Evolutionary conservation across 768 basidiomycete genomes (phyloP), one percentile per base, ranked within the genome.

Genomic region (Mycena chlorophos): DNA sequence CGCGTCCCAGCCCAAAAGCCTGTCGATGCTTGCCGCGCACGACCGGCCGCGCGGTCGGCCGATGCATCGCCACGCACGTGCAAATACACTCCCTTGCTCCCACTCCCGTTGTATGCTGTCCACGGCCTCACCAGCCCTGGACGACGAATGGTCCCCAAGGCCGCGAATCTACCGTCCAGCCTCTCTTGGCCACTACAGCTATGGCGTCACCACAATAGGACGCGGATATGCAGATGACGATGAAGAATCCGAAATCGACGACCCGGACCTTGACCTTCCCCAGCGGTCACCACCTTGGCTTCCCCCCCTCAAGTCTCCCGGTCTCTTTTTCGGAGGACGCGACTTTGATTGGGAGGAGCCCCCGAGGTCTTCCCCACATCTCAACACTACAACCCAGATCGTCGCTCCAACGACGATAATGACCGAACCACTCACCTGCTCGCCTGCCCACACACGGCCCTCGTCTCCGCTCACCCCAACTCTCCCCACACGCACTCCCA

Each of bases 181-280:
- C 37, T 88, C 86, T 56, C 84, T 87, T 51, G 83, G 85, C 28
- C 83, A 84, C 45, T 27, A 46, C 58, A 91, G 89, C 71, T 93
- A 89, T 88, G 87, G 87, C 5, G 89, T 93, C 57, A 92, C 91
- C 19, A 89, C 83, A 31, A 86, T 92, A 45, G 91, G 91, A 12
- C 83, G 88, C 45, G 91, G 91, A 17, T 91, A 90, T 66, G 77
- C 89, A 69, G 91, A 90, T 88, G 78, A 77, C 52, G 71, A 77
- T 55, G 72, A 71, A 39, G 75, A 76, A n/a, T n/a, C n/a, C 30
- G 67, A 68, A 23, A 23, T 52, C 10, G 27, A 54, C 39, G 56
- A 65, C 25, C 49, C 43, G 45, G 56, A 57, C 30, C 40, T 60
- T 51, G 52, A 55, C 62, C 8, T 60, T 51, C 65, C 45, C 46